A percentile compares a stretch with the other conserved stretches of the same genome.
Evolutionary conservation across 345 rosid genomes (phyloP).

Genomic region (Moringa oleifera): DNA sequence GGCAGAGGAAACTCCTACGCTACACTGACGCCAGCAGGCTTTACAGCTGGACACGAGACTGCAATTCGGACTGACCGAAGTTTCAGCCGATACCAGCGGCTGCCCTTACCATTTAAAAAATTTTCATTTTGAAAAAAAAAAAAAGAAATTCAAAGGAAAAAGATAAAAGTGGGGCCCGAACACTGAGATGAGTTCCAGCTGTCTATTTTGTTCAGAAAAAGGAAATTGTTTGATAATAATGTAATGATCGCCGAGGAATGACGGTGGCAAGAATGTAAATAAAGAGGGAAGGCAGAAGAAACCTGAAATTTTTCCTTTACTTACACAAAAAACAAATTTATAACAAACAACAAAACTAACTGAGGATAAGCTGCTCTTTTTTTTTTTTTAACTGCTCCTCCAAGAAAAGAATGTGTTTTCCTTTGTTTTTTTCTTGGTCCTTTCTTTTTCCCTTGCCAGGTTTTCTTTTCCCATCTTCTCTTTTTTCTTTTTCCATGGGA

Average conservation of each 20-base stretch:
- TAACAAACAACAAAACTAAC: slow-evolving; percentile 1
- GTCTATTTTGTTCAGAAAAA: background rate
- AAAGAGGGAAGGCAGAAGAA: too few relatives aligned
- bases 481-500: background rate
- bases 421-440: background rate
- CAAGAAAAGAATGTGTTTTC: slow-evolving; percentile 14
- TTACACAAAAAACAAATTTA: slow-evolving; percentile 9
- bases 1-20: background rate
- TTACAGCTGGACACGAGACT: slow-evolving; percentile 25
- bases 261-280: too few relatives aligned
- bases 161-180: background rate
- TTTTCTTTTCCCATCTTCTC: background rate
- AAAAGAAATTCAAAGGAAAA: background rate
- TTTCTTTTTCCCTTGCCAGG: background rate
- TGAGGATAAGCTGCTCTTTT: background rate
- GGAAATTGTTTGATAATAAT: too few relatives aligned
- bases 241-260: too few relatives aligned
- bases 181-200: background rate
- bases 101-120: background rate
- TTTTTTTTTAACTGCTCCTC: slow-evolving; percentile 9
- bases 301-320: slow-evolving; percentile 8
- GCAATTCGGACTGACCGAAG: slow-evolving; percentile 1
- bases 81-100: slow-evolving; percentile 20
- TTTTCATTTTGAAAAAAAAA: too few relatives aligned
- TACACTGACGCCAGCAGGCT: background rate